These are phyloP conservation scores for Corinectria fuckeliana DNA, from an alignment of 2,329 filamentous ascomycete genomes.

Conservation along the genomic window DNA sequence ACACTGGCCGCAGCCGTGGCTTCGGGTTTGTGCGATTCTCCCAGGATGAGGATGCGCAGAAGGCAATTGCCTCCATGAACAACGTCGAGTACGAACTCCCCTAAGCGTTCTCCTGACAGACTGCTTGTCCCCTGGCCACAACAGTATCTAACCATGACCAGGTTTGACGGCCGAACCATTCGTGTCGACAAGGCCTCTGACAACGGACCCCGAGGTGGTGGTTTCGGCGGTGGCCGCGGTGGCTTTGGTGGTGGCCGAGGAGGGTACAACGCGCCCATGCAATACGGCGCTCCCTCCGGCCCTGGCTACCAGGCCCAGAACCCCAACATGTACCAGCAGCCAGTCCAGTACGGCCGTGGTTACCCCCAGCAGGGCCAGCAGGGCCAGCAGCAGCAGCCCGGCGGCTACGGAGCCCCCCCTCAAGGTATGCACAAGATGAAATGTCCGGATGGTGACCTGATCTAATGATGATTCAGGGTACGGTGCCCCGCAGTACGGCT, in stretches of 20 bases:
- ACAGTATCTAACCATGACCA: conserved; percentile 23
- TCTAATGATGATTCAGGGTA: conserved; percentile 42
- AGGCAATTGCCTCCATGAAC: conserved; percentile 81
- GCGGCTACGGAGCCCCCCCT: conserved; percentile 45
- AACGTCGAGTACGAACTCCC: conserved; percentile 77
- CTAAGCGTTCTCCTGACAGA: conserved; percentile 30
- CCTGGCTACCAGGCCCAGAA: conserved; percentile 43
- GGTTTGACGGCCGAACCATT: conserved; percentile 81
- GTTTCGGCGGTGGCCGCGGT: conserved; percentile 48
- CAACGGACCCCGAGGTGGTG: conserved; percentile 63
- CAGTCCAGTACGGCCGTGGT: conserved; percentile 47
- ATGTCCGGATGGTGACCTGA: background rate
- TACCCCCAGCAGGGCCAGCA: conserved; percentile 45
- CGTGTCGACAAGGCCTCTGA: conserved; percentile 96
- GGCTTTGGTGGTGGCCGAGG: conserved; percentile 38
- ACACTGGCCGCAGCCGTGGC: conserved; percentile 94
- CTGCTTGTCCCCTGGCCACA: background rate
- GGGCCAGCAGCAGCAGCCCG: background rate
- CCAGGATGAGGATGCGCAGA: conserved; percentile 76
- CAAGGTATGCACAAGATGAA: conserved; percentile 46
- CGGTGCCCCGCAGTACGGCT: conserved; percentile 46
- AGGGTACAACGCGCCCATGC: conserved; percentile 52
- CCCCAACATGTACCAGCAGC: conserved; percentile 48
- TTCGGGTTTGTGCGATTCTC: conserved; percentile 96
- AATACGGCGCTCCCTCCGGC: conserved; percentile 48